Evolutionary conservation across 768 basidiomycete species (phyloP), one percentile per base, ranked within the genome.

Genomic region (Dioszegia crocea): DNA sequence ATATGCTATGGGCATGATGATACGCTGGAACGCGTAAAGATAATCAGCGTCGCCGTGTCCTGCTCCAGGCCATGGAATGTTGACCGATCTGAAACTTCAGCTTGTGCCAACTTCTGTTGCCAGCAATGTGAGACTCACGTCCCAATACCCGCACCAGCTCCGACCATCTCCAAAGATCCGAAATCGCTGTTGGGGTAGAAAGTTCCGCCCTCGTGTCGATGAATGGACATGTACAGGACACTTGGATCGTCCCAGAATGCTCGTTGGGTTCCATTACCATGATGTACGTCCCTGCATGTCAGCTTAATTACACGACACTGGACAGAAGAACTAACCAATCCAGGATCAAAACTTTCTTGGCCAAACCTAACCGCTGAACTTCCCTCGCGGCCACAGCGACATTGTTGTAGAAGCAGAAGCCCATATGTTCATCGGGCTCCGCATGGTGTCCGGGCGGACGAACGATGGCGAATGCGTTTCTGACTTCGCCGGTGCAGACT

Each of bases 391-490:
- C 93, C 16, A 99, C 88, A 0, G 96, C 88, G 31, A 94, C 92
- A 72, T 99, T 99, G 77, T 99, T 99, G 80, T 92, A 96, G 80
- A 99, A 96, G 78, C 96, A 98, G 76, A 99, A 99, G 1, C 96
- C 96, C 93, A 98, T 97, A 63, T 91, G 89, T 73, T 93, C 88
- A 64, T 96, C 90, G 4, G 96, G 96, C 74, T 99, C 96, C 5
- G 96, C 93, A 71, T 99, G 96, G 74, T 99, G 96, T 0, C 96
- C 96, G 0, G 96, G 96, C 12, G 96, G 96, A 53, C 96, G 84
- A 33, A 98, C 93, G 61, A 98, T 90, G 1, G 96, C 96, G 73
- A 99, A 88, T 0, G 88, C 82, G 76, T 93, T 97, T 68, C 87
- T 82, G 38, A 97, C 80, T 64, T 86, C 82, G 14, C 86, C 82